Conservation (phyloP, 805 yeast genomes). For the Candida michaelii region DNA sequence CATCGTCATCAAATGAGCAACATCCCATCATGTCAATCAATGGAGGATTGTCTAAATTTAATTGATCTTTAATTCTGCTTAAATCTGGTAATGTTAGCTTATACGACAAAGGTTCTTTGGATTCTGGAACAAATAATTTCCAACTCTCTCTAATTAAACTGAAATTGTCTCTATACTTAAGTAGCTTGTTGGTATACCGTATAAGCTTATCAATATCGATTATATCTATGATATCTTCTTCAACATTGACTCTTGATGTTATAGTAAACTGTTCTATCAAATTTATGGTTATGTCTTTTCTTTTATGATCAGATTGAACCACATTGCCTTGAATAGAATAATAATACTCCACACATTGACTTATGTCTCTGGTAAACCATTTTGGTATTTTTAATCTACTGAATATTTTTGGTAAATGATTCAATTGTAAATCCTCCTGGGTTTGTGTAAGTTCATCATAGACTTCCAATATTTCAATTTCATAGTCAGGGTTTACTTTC, state of each 20-base stretch:
- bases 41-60: slow-evolving; percentile 36
- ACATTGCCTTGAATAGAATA: slow-evolving; percentile 20
- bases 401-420: slow-evolving; percentile 26
- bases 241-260: slow-evolving; percentile 16
- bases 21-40: slow-evolving; percentile 45
- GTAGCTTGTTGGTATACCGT: slow-evolving; percentile 23
- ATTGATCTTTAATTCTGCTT: slow-evolving; percentile 25
- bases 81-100: slow-evolving; percentile 30
- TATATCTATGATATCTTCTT: slow-evolving; percentile 33
- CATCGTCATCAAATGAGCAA: slow-evolving; percentile 27
- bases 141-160: slow-evolving; percentile 29
- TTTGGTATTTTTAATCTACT: slow-evolving; percentile 26
- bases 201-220: slow-evolving; percentile 42
- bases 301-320: background rate
- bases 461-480: slow-evolving; percentile 36
- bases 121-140: slow-evolving; percentile 28
- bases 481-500: slow-evolving; percentile 21
- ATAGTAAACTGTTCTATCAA: slow-evolving; percentile 23
- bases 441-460: slow-evolving; percentile 25
- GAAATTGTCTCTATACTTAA: slow-evolving; percentile 34
- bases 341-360: slow-evolving; percentile 30
- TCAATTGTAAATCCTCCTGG: slow-evolving; percentile 28
- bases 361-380: slow-evolving; percentile 34
- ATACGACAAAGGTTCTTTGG: slow-evolving; percentile 16
- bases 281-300: slow-evolving; percentile 13